phyloP scores from a whole-genome alignment of 345 rosid genomes.

The Linum usitatissimum region DNA sequence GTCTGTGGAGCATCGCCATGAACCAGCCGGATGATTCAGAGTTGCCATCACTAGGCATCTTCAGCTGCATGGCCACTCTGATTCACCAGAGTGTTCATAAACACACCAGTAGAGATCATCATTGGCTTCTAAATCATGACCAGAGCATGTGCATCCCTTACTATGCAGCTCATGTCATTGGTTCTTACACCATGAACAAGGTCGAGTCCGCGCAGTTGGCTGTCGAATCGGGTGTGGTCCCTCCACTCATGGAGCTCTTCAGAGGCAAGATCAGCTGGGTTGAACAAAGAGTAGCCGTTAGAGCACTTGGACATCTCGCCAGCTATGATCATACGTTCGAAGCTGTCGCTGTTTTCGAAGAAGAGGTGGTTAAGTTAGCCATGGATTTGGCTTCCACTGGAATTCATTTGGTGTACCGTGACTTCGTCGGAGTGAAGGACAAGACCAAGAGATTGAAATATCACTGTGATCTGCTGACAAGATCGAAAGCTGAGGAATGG shows the following conservation, averaged over 20 bases:
- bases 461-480: slow-evolving; percentile 3
- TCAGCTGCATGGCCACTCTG: slow-evolving; percentile 5
- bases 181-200: slow-evolving; percentile 13
- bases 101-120: no score
- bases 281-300: slow-evolving; percentile 7
- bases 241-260: slow-evolving; percentile 1
- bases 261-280: slow-evolving; percentile 10
- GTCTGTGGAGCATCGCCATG: slow-evolving; percentile 8
- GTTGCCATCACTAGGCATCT: slow-evolving; percentile 9
- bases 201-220: slow-evolving; percentile 5
- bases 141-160: slow-evolving; percentile 9
- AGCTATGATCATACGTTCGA: slow-evolving; percentile 5
- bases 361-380: background rate
- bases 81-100: background rate
- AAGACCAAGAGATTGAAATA: slow-evolving; percentile 1
- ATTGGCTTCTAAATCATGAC: slow-evolving; percentile 1
- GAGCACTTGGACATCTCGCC: slow-evolving; percentile 6
- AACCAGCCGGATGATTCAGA: slow-evolving; percentile 4
- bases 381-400: slow-evolving; percentile 6
- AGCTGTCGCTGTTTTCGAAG: background rate
- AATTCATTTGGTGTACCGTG: background rate
- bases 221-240: slow-evolving; percentile 4
- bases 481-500: slow-evolving; percentile 9
- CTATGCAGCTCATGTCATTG: slow-evolving; percentile 12
- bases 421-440: slow-evolving; percentile 5